phyloP scores from a whole-genome alignment of 768 basidiomycete species.

The Agrocybe pediades region DNA sequence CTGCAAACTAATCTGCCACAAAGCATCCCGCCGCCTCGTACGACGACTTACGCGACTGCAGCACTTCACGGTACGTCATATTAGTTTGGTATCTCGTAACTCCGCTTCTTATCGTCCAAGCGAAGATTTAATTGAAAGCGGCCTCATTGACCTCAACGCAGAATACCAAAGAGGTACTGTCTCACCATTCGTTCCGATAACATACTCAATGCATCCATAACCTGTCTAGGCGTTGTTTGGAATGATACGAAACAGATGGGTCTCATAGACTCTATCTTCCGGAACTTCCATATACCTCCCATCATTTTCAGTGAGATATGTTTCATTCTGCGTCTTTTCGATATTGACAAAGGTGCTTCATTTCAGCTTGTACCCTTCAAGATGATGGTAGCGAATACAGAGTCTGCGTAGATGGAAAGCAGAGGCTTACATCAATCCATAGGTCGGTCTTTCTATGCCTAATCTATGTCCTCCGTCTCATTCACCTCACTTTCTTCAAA shows the following conservation, averaged over 20 bases:
- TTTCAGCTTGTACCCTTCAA: slow-evolving; percentile 37
- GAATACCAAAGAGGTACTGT: slow-evolving; percentile 63
- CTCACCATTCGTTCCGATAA: background rate
- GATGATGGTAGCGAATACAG: slow-evolving; percentile 46
- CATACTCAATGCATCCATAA: background rate
- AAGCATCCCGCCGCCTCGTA: slow-evolving; percentile 6
- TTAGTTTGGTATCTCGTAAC: background rate
- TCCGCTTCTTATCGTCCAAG: background rate
- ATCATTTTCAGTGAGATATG: slow-evolving; percentile 59
- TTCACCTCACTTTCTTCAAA: slow-evolving; percentile 19
- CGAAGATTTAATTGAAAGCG: slow-evolving; percentile 49
- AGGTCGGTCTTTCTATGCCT: slow-evolving; percentile 34
- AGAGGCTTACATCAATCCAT: slow-evolving; percentile 66
- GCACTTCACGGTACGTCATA: slow-evolving; percentile 36
- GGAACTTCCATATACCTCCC: slow-evolving; percentile 68
- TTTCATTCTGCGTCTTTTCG: background rate
- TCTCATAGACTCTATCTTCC: slow-evolving; percentile 65
- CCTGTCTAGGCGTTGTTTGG: slow-evolving; percentile 61
- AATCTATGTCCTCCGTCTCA: background rate
- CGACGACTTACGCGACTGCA: slow-evolving; percentile 6
- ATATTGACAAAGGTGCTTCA: background rate
- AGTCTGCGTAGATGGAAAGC: slow-evolving; percentile 74
- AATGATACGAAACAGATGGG: slow-evolving; percentile 57
- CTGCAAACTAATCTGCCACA: slow-evolving; percentile 4
- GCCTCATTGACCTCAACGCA: slow-evolving; percentile 56